These are phyloP conservation scores for Ogataea henricii DNA, from an alignment of 805 yeast genomes.

Conservation along the genomic window DNA sequence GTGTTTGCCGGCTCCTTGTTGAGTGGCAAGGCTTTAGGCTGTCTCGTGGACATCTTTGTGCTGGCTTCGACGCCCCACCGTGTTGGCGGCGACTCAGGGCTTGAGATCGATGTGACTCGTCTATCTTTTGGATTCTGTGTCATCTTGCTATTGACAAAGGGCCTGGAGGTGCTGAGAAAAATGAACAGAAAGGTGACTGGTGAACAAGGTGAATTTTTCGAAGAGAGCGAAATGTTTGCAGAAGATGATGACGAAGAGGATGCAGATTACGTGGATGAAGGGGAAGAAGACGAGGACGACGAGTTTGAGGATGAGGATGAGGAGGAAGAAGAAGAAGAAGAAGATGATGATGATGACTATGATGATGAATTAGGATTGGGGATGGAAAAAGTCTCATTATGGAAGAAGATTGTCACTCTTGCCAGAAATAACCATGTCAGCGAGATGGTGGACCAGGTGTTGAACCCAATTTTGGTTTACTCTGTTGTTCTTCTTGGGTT, in stretches of 20 bases:
- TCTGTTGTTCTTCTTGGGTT: background rate
- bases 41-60: background rate
- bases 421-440: background rate
- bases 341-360: background rate
- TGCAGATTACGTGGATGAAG: background rate
- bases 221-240: background rate
- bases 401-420: background rate
- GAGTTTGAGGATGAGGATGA: conserved; percentile 1
- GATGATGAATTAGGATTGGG: background rate
- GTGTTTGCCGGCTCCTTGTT: conserved; percentile 22
- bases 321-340: conserved; percentile 1
- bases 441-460: background rate
- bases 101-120: background rate
- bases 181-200: background rate
- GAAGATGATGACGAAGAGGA: conserved; percentile 1
- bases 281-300: background rate
- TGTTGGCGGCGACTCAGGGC: background rate
- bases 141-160: background rate
- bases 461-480: background rate
- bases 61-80: background rate
- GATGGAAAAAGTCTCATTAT: background rate
- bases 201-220: background rate
- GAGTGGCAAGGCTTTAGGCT: conserved; percentile 28
- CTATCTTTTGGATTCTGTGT: conserved; percentile 4
- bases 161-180: background rate